Evolutionary conservation across 371 early-diverging fungal genomes (phyloP), one percentile per base, ranked within the genome.

Genomic region (Zychaea mexicana): DNA sequence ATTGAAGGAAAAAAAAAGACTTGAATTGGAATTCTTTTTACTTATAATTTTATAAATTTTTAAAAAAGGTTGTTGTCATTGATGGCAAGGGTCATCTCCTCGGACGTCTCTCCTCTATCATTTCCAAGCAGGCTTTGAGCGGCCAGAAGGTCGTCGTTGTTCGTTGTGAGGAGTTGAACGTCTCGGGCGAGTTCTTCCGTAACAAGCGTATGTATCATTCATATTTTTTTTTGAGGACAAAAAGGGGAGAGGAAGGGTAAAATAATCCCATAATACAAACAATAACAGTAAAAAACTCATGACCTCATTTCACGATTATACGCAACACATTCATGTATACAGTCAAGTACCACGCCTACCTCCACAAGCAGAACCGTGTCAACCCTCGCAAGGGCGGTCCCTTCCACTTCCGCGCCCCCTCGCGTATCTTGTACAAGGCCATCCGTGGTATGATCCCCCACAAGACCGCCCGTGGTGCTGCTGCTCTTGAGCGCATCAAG

Each of bases 371-470:
- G 81, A 95, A 95, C 83, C 71, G 97, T 77, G 95, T 98, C 74
- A 99, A 99, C 92, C 99, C 99, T 79, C 79, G 80, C 65, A 94
- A 91, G 73, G 67, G 74, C 68, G 99, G 99, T 77, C 93, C 99
- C 52, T 99, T 98, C 96, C 99, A 99, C 83, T 98, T 97, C 94
- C 92, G 94, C 71, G 98, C 99, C 69, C 99, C 99, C 60, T 96
- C 97, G 65, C 96, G 96, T 83, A 95, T 97, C 88, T 96, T 99
- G 88, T 95, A 92, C 88, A 95, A 96, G 80, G 89, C 96, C 54
- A 88, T 99, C 80, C 95, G 99, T 74, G 98, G 99, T 75, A 99
- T 99, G 99, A 78, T 99, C 72, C 99, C 99, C 62, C 98, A 99
- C 92, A 99, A 98, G 93, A 96, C 97, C 60, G 83, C 95, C 65